These are phyloP conservation scores for Monilinia laxa DNA, from an alignment of 2,329 filamentous ascomycete genomes.

Conservation along the genomic window DNA sequence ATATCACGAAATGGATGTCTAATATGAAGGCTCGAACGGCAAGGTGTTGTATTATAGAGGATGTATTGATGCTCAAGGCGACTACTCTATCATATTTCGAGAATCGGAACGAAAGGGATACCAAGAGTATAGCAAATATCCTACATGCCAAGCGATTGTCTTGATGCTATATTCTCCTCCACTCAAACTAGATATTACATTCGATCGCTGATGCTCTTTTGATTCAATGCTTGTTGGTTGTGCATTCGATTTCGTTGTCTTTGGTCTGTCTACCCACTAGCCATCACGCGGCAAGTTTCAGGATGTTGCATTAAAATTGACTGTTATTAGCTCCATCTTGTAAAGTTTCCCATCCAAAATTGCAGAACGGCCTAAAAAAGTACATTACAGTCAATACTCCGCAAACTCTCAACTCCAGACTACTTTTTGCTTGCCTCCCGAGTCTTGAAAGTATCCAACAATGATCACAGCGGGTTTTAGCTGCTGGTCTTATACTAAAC, in stretches of 20 bases:
- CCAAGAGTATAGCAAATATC: slow-evolving; percentile 7
- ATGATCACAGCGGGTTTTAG: not conserved
- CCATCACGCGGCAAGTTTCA: slow-evolving; percentile 1
- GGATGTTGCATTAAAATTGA: not conserved
- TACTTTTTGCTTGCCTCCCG: not conserved
- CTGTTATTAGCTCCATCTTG: not conserved
- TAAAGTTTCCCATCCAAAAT: not conserved
- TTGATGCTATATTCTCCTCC: not conserved
- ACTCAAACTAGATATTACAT: not conserved
- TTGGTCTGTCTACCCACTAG: not conserved
- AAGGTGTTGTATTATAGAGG: slow-evolving; percentile 18
- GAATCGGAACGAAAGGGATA: not conserved
- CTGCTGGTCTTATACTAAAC: too few species aligned
- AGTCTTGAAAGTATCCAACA: not conserved
- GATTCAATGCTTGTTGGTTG: not conserved
- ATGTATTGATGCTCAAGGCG: not conserved
- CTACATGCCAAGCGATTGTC: not conserved
- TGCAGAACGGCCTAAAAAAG: not conserved
- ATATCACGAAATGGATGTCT: not conserved
- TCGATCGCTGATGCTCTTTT: not conserved
- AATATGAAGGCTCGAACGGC: not conserved
- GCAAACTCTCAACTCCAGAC: not conserved
- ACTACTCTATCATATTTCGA: not conserved
- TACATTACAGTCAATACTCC: not conserved
- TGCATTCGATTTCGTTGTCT: not conserved